Evolutionary conservation across 1,284 basidiomycete species (phyloP), one percentile per base, ranked within the genome.

Genomic region (Fomes fomentarius): DNA sequence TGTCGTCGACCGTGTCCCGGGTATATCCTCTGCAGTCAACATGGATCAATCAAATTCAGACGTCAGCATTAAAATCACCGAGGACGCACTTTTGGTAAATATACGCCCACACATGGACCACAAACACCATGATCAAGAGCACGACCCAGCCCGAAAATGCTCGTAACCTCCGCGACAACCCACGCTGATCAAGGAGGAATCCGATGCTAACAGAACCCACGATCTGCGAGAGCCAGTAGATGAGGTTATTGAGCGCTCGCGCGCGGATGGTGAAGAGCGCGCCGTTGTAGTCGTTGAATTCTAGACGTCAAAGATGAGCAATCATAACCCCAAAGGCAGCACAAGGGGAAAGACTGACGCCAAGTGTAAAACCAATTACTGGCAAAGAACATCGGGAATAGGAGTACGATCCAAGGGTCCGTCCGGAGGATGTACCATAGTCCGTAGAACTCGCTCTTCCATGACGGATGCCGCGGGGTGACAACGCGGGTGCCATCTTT

Each of bases 331-430:
- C 38, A 5, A 24, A 7, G 25, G 10, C 24, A 15, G 33, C 17
- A 31, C 38, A 5, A 24, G 5, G 25, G 10, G 21, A 15, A 30
- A 51, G 10, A 75, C 81, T 64, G 60, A 84, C 83, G 85, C 84
- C 85, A 88, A 11, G 85, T 84, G 64, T 90, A 89, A 69, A 90
- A 90, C 80, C 87, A 91, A 68, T 91, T 91, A 41, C 84, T 85
- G 4, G 85, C 81, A 55, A 91, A 79, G 71, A 78, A 78, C 70
- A 78, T 74, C 4, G 76, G 76, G 63, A 78, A 77, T 25, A 78
- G 66, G 28, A 78, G 65, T 15, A 76, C 68, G 47, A 89, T 74
- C 58, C 80, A 82, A 1, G 79, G 77, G 60, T 80, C 77, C 1
- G 74, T 76, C n/a, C 67, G 65, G 17, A 79, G 69, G 2, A 75